phyloP scores from a whole-genome alignment of 1,139 yeast species.

The Diutina mesorugosa region DNA sequence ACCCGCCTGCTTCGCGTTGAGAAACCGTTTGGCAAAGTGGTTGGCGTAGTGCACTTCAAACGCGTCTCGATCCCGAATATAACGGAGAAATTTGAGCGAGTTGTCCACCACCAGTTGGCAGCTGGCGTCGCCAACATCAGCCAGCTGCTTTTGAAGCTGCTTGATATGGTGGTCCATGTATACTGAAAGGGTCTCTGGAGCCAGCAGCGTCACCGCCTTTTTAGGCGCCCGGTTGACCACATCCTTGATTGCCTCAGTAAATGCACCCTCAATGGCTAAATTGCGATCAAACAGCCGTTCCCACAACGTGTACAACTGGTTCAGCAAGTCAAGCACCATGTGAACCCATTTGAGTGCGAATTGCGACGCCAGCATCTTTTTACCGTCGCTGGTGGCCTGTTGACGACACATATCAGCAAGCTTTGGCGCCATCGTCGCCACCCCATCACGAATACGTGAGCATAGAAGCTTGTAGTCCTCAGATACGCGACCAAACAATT shows the following conservation, averaged over 20 bases:
- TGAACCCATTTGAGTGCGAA: slow-evolving; percentile 48
- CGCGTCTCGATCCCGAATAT: slow-evolving; percentile 71
- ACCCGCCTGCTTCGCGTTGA: slow-evolving; percentile 35
- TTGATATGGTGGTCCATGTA: slow-evolving; percentile 65
- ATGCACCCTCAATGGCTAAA: slow-evolving; percentile 36
- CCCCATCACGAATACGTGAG: not conserved
- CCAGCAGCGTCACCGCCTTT: slow-evolving; percentile 19
- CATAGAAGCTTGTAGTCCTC: not conserved
- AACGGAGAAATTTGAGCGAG: slow-evolving; percentile 51
- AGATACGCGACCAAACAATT: not conserved
- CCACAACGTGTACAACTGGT: slow-evolving; percentile 37
- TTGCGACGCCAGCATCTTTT: not conserved
- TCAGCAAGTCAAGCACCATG: slow-evolving; percentile 39
- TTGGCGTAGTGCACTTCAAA: slow-evolving; percentile 81
- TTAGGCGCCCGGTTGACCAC: slow-evolving; percentile 35
- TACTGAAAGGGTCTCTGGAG: slow-evolving; percentile 63
- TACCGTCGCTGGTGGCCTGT: not conserved
- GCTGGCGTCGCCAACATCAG: slow-evolving; percentile 19
- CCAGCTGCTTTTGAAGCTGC: slow-evolving; percentile 31
- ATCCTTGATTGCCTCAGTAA: slow-evolving; percentile 50
- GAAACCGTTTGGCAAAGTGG: slow-evolving; percentile 78
- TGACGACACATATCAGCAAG: not conserved
- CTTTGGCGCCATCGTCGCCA: not conserved
- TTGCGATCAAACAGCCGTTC: slow-evolving; percentile 36
- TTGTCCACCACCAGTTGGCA: slow-evolving; percentile 42